These are phyloP conservation scores for Candida sp. DNA, from an alignment of 1,139 yeast genomes.

Conservation along the genomic window DNA sequence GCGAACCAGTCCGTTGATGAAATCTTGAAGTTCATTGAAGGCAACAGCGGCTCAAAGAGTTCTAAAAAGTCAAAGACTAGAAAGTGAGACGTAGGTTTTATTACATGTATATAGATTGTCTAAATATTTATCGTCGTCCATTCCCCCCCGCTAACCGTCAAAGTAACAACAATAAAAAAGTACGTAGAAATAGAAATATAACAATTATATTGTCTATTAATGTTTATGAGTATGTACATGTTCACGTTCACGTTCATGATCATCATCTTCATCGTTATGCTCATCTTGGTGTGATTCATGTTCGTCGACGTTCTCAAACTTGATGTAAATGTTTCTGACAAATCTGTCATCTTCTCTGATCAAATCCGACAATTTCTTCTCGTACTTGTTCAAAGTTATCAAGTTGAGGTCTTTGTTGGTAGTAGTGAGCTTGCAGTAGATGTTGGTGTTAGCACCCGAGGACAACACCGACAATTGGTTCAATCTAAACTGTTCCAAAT, in stretches of 20 bases:
- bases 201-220: slow-evolving; percentile 8
- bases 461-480: slow-evolving; percentile 59
- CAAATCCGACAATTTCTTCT: slow-evolving; percentile 24
- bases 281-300: slow-evolving; percentile 9
- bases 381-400: slow-evolving; percentile 31
- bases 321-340: slow-evolving; percentile 33
- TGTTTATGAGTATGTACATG: slow-evolving; percentile 17
- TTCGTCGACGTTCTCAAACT: slow-evolving; percentile 15
- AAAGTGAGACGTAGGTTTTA: slow-evolving; percentile 12
- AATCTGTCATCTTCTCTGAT: slow-evolving; percentile 37
- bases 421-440: slow-evolving; percentile 29
- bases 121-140: too few relatives aligned
- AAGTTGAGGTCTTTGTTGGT: slow-evolving; percentile 21
- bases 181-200: slow-evolving; percentile 8
- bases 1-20: slow-evolving; percentile 70
- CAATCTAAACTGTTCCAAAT: slow-evolving; percentile 31
- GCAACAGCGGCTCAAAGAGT: slow-evolving; percentile 29
- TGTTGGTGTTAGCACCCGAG: slow-evolving; percentile 70
- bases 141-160: too few relatives aligned
- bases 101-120: slow-evolving; percentile 15
- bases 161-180: background rate
- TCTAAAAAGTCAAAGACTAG: slow-evolving; percentile 13
- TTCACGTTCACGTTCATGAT: slow-evolving; percentile 8
- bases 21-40: slow-evolving; percentile 68
- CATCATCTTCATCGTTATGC: slow-evolving; percentile 5